Base-by-base conservation (phyloP, 495 filamentous ascomycete genomes). In the Apodospora peruviana region DNA sequence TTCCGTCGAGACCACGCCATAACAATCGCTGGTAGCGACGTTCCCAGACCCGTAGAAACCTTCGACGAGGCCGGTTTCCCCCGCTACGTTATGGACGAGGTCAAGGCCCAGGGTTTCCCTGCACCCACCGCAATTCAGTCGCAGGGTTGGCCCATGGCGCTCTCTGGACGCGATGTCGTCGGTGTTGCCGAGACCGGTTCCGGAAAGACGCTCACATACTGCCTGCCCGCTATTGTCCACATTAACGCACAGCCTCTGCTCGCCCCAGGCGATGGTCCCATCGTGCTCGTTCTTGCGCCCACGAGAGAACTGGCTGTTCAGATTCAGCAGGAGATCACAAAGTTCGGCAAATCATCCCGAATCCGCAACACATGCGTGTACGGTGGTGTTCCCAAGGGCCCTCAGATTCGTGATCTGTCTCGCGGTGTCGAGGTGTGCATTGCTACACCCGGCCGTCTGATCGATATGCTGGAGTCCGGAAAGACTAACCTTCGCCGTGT, bases 311-410 rank as follows among this genome's bases (percentile, higher is more conserved):
- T 98, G 68, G 93, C 93, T 48, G 93, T 97, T 41, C 93, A 98
- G 70, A 98, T 98, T 62, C 93, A 98, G 70, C 85, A 90, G 55
- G 87, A 91, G 59, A 87, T 91, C 58, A 84, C 88, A 62, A 96
- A 98, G 67, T 98, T 96, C 60, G 93, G 93, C 56, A 95, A 95
- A 74, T 96, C 91, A 2, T 98, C 93, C 25, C 85, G 91, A 47
- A 98, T 98, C 64, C 86, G 93, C 61, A 98, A 98, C 74, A 98
- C 93, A 40, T 98, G 93, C 74, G 91, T 98, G 39, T 98, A 98
- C 69, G 93, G 93, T 62, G 93, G 93, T 82, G 93, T 98, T 48
- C 93, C 93, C 52, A 95, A 95, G 70, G 93, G 93, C 50, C 86
- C 85, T 41, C 93, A 98, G 64, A 96, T 96, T 52, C 86, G 93